Percentiles rank a stretch among this genome's conserved stretches.
Evolutionary conservation across 2,329 filamentous ascomycete genomes (phyloP).

Genomic region (Aspergillus sojae): DNA sequence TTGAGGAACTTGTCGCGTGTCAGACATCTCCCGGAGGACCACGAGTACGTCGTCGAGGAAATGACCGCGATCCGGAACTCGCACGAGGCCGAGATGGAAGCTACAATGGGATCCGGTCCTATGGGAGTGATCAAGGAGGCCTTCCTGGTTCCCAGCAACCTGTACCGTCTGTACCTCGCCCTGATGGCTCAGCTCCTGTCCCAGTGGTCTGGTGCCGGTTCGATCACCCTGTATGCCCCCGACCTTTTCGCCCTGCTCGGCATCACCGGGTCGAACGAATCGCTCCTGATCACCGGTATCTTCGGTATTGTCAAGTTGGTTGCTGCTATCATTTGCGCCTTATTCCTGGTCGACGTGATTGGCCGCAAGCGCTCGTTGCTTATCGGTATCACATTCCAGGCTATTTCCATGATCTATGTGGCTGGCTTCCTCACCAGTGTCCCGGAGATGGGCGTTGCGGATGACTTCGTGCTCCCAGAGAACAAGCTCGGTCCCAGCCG

Average conservation of each 20-base stretch:
- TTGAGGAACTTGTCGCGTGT: slow-evolving; percentile 52
- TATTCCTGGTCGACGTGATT: slow-evolving; percentile 79
- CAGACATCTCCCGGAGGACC: slow-evolving; percentile 60
- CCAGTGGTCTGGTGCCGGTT: slow-evolving; percentile 74
- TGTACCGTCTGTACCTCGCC: slow-evolving; percentile 71
- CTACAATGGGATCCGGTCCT: slow-evolving; percentile 66
- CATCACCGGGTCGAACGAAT: slow-evolving; percentile 67
- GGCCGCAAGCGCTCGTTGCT: slow-evolving; percentile 71
- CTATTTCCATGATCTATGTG: slow-evolving; percentile 64
- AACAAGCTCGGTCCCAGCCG: slow-evolving; percentile 60
- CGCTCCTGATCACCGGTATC: slow-evolving; percentile 72
- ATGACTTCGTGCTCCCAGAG: slow-evolving; percentile 51
- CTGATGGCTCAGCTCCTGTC: slow-evolving; percentile 70
- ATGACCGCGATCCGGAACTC: slow-evolving; percentile 66
- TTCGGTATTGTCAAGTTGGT: slow-evolving; percentile 76
- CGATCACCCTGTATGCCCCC: slow-evolving; percentile 75
- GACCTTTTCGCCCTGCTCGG: slow-evolving; percentile 74
- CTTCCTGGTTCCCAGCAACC: slow-evolving; percentile 67
- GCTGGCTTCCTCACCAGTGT: slow-evolving; percentile 65
- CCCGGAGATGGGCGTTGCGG: slow-evolving; percentile 56
- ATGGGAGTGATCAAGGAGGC: slow-evolving; percentile 69
- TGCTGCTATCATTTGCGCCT: slow-evolving; percentile 67
- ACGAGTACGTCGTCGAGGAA: slow-evolving; percentile 65
- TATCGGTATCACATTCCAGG: slow-evolving; percentile 62
- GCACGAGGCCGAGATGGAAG: slow-evolving; percentile 72